A percentile compares a stretch with the other conserved stretches of the same genome.
phyloP scores from a whole-genome alignment of 2,329 filamentous ascomycete genomes.

The Ophiostoma quercus region DNA sequence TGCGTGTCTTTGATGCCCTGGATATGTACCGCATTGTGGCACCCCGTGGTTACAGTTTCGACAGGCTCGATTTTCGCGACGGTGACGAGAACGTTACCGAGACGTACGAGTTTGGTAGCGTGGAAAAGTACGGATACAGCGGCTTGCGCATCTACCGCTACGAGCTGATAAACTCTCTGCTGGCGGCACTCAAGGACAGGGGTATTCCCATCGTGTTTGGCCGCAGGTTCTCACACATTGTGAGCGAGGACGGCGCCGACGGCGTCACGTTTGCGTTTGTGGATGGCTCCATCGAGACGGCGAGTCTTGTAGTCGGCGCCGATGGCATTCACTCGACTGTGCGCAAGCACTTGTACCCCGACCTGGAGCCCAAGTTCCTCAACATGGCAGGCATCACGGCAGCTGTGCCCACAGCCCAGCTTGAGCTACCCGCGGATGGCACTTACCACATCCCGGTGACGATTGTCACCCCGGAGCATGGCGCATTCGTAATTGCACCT shows the following conservation, averaged over 20 bases:
- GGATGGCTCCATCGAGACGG: neutral
- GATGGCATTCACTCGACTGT: neutral
- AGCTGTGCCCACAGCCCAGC: neutral
- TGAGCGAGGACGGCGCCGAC: neutral
- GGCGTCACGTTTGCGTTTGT: neutral
- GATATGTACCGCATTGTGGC: neutral
- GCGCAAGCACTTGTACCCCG: constrained; percentile 2
- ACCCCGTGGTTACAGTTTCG: neutral
- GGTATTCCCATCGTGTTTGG: neutral
- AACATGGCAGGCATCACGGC: neutral
- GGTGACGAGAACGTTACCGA: neutral
- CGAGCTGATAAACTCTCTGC: neutral
- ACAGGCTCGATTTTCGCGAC: neutral
- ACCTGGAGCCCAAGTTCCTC: neutral
- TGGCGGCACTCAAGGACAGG: neutral
- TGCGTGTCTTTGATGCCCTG: neutral
- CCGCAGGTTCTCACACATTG: neutral
- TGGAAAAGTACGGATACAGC: neutral
- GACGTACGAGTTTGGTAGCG: constrained; percentile 1
- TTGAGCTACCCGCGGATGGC: neutral
- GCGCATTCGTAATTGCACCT: neutral
- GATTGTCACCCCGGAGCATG: neutral
- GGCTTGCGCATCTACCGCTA: constrained; percentile 5
- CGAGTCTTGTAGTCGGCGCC: neutral
- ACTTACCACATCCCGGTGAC: constrained; percentile 2